Base-by-base conservation (phyloP, 768 basidiomycete species). In the Kwoniella sp. region DNA sequence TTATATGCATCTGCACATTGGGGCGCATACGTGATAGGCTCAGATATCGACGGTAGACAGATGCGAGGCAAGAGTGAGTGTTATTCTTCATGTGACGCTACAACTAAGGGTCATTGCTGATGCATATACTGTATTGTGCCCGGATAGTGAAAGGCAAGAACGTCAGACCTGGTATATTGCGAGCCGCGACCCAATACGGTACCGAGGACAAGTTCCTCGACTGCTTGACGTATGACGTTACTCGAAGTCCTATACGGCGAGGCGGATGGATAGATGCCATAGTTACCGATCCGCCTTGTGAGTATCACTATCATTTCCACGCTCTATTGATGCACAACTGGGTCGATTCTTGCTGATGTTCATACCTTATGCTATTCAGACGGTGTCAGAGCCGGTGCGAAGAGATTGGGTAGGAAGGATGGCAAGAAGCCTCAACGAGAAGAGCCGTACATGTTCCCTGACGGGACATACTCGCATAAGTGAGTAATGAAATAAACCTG, bases 1-100 rank as follows among this genome's bases (percentile, higher is more conserved):
- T 73, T 83, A 0, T 79, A 82, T 55, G 91, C 93, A 0, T 85
- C 86, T 2, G 91, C 93, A 0, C 85, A 92, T 73, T 97, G 94
- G 70, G 96, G 96, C 1, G 89, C 93, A 0, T 80, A 87, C 28
- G 86, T 93, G 0, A 87, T 90, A 61, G 96, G 95, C 20, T 93
- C 92, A 20, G 96, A 98, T 78, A 97, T 99, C 55, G 95, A 98
- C 74, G 96, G 96, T 0, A 85, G 96, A 47, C 95, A 98, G 77
- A 94, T 98, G 90, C 84, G 93, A 65, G 96, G 96, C 20, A 95
- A 92, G 85, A 86, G 93, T 89, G 69, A 58, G 81, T 67, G 9
- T 26, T 47, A n/a, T n/a, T n/a, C n/a, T n/a, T n/a, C n/a, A n/a
- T n/a, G n/a, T n/a, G n/a, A n/a, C 52, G 22, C 26, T 5, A 30